A percentile compares a stretch with the other conserved stretches of the same genome.
Evolutionary conservation across 2,329 filamentous ascomycete genomes (phyloP).

Genomic region (Beauveria medogensis): DNA sequence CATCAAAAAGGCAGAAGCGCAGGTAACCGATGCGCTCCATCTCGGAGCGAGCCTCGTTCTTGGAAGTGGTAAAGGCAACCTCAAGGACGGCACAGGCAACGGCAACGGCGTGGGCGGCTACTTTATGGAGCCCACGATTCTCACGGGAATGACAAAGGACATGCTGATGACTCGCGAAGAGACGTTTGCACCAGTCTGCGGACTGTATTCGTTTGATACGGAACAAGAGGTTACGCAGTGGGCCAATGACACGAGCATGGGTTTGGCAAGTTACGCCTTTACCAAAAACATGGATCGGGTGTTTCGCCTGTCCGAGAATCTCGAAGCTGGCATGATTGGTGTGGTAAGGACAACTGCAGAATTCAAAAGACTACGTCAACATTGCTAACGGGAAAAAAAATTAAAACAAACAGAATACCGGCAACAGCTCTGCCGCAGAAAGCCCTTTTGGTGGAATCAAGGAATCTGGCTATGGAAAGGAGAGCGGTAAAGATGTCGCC

Average conservation of each 20-base stretch:
- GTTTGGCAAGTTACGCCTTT: conserved; percentile 66
- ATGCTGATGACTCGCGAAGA: conserved; percentile 63
- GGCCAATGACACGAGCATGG: conserved; percentile 60
- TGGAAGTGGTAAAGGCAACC: conserved; percentile 2
- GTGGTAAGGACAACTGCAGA: conserved; percentile 24
- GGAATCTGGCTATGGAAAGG: conserved; percentile 38
- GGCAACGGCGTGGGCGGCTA: conserved; percentile 39
- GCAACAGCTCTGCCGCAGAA: conserved; percentile 34
- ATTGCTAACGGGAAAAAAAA: neutral
- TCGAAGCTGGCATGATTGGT: conserved; percentile 38
- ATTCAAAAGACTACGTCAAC: no score
- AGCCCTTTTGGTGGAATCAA: conserved; percentile 42
- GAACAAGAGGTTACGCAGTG: conserved; percentile 61
- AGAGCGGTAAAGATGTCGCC: conserved; percentile 39
- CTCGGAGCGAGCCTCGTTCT: conserved; percentile 7
- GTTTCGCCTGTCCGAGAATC: conserved; percentile 35
- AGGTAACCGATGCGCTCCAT: conserved; percentile 47
- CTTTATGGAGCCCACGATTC: conserved; percentile 63
- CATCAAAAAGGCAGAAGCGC: conserved; percentile 32
- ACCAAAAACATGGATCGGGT: conserved; percentile 35
- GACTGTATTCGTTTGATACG: conserved; percentile 58
- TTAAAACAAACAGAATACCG: conserved; percentile 20
- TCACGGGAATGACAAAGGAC: conserved; percentile 56
- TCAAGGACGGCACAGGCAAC: conserved; percentile 27
- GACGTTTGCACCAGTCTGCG: conserved; percentile 65